Conservation (phyloP, 352 stramenopile species). For the Phytopythium aichiense region DNA sequence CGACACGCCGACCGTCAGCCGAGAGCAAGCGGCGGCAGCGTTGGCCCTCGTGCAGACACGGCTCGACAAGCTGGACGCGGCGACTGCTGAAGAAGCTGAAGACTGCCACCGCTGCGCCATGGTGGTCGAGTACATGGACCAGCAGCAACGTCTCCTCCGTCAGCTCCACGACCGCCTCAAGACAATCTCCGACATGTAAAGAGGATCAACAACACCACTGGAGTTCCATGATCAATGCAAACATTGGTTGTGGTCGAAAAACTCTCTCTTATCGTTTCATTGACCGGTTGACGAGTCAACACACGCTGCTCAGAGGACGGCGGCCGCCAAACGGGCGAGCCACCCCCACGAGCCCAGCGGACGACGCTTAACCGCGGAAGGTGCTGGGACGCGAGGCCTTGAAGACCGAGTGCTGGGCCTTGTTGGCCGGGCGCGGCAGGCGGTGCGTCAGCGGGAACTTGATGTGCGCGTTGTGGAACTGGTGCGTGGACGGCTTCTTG, state of each 20-base stretch:
- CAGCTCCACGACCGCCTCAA: conserved; percentile 7
- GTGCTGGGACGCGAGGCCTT: conserved; percentile 96
- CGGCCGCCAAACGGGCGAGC: background rate
- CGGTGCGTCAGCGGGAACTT: conserved; percentile 98
- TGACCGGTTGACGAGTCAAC: background rate
- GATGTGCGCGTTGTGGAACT: conserved; percentile 97
- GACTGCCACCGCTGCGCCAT: conserved; percentile 12
- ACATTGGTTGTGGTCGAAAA: conserved; percentile 22
- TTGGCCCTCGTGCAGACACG: background rate
- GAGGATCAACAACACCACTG: too few relatives aligned
- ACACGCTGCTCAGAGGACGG: background rate
- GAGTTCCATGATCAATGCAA: background rate
- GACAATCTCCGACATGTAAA: background rate
- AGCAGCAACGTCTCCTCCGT: conserved; percentile 19
- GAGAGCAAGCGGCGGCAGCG: background rate
- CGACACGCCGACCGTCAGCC: background rate
- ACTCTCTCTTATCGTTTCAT: conserved; percentile 37
- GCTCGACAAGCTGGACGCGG: background rate
- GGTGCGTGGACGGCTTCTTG: conserved; percentile 95
- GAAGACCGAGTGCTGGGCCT: conserved; percentile 96
- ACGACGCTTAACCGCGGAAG: conserved; percentile 94
- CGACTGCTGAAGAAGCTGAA: background rate
- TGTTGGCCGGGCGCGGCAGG: conserved; percentile 90
- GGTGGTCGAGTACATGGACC: conserved; percentile 17
- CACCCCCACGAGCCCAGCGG: background rate